Percentiles rank a stretch among this genome's conserved stretches.
Evolutionary conservation across 1,284 basidiomycete species (phyloP).

Genomic region (Ustilago cynodontis): DNA sequence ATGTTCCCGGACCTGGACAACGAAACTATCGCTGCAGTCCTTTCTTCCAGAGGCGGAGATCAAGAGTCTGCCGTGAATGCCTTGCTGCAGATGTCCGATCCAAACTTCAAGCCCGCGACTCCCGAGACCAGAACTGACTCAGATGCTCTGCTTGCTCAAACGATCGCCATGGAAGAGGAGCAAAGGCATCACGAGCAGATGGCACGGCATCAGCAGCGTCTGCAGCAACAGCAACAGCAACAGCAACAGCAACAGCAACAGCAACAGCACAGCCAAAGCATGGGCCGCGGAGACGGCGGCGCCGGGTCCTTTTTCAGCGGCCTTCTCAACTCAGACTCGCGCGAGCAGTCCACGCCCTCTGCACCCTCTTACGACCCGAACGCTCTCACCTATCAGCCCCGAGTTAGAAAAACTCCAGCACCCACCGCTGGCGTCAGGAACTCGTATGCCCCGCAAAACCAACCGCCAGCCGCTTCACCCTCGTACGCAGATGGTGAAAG

Average conservation of each 20-base stretch:
- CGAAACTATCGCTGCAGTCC: conserved; percentile 57
- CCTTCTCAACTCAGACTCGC: conserved; percentile 24
- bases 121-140: conserved; percentile 46
- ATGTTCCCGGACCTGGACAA: conserved; percentile 63
- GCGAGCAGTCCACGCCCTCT: conserved; percentile 12
- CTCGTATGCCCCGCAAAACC: conserved; percentile 17
- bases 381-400: conserved; percentile 57
- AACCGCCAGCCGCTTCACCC: conserved; percentile 11
- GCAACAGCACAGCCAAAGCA: conserved; percentile 29
- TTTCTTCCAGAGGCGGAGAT: conserved; percentile 54
- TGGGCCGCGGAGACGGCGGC: conserved; percentile 44
- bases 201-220: conserved; percentile 31
- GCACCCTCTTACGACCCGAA: conserved; percentile 55
- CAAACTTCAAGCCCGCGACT: conserved; percentile 46
- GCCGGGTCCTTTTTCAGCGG: conserved; percentile 43
- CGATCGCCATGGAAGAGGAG: conserved; percentile 54
- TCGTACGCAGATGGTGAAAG: conserved; percentile 37
- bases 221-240: conserved; percentile 24
- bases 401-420: conserved; percentile 31
- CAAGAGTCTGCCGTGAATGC: conserved; percentile 59
- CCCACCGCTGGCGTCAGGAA: conserved; percentile 20
- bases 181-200: conserved; percentile 31
- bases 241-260: too few relatives aligned
- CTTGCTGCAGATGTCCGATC: conserved; percentile 62
- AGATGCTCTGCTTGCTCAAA: conserved; percentile 55